Evolutionary conservation across 1,284 basidiomycete species (phyloP).

Genomic region (Sanguinoderma infundibulare): DNA sequence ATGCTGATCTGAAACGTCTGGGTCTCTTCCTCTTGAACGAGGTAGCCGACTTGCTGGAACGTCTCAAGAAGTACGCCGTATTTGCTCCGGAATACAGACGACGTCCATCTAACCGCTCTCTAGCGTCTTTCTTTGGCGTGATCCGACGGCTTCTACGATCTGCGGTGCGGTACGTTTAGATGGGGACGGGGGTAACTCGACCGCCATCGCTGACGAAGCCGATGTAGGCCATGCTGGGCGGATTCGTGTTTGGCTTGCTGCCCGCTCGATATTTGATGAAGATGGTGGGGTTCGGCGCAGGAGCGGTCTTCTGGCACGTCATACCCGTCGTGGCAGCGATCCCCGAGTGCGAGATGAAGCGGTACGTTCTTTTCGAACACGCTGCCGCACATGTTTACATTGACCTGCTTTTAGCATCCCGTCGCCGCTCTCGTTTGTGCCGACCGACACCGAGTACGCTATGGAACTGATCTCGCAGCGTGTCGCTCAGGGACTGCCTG

Average conservation of each 20-base stretch:
- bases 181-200: neutral
- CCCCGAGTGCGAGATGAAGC: slow-evolving; percentile 46
- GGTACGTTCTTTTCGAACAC: slow-evolving; percentile 39
- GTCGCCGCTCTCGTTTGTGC: slow-evolving; percentile 51
- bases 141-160: slow-evolving; percentile 47
- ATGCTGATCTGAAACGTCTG: slow-evolving; percentile 49
- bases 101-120: neutral
- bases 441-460: slow-evolving; percentile 69
- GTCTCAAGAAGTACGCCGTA: slow-evolving; percentile 58
- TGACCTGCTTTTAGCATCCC: slow-evolving; percentile 40
- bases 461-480: slow-evolving; percentile 70
- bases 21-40: slow-evolving; percentile 47
- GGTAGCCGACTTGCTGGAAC: slow-evolving; percentile 66
- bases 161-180: neutral
- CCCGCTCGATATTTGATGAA: slow-evolving; percentile 58
- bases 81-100: neutral
- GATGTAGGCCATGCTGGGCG: slow-evolving; percentile 38
- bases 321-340: slow-evolving; percentile 58
- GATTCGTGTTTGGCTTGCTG: slow-evolving; percentile 47
- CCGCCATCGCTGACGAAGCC: neutral
- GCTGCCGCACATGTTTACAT: neutral
- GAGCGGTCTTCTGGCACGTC: slow-evolving; percentile 68
- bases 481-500: slow-evolving; percentile 53
- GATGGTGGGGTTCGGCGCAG: slow-evolving; percentile 47
- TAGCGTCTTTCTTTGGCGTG: slow-evolving; percentile 70